phyloP scores from a whole-genome alignment of 192 early-diverging fungal species.

The Coemansia pectinata region DNA sequence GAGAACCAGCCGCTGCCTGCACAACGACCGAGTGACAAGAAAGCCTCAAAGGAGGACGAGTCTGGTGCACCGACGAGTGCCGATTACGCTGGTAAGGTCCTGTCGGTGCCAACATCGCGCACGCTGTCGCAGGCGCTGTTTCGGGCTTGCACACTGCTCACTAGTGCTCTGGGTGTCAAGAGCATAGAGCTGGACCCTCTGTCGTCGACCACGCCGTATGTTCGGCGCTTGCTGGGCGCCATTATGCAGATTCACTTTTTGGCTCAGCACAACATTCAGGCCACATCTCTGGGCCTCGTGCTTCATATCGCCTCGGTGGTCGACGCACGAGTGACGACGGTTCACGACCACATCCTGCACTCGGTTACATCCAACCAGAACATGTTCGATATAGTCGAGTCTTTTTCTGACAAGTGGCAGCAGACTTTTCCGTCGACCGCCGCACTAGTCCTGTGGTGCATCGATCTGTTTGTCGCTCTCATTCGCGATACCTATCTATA shows the following conservation, averaged over 20 bases:
- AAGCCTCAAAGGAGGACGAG: not conserved
- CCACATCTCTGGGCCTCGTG: slow-evolving; percentile 47
- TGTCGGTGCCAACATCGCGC: slow-evolving; percentile 35
- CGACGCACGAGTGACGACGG: slow-evolving; percentile 41
- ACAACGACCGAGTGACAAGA: not conserved
- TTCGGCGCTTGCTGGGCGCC: slow-evolving; percentile 48
- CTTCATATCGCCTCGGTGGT: slow-evolving; percentile 45
- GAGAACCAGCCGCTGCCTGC: slow-evolving; percentile 36
- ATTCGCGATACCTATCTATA: slow-evolving; percentile 52
- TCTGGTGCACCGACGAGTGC: not conserved
- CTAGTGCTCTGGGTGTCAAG: slow-evolving; percentile 25
- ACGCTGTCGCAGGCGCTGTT: slow-evolving; percentile 46
- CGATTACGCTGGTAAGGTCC: not conserved
- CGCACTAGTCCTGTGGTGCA: slow-evolving; percentile 53
- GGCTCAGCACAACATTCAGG: slow-evolving; percentile 53
- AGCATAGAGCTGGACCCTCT: slow-evolving; percentile 47
- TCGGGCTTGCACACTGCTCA: slow-evolving; percentile 41
- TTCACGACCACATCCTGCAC: slow-evolving; percentile 44
- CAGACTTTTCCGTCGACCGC: slow-evolving; percentile 33
- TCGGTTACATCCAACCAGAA: slow-evolving; percentile 7
- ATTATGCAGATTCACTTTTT: slow-evolving; percentile 51
- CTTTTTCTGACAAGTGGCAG: slow-evolving; percentile 41
- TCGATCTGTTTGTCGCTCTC: slow-evolving; percentile 49
- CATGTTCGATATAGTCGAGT: slow-evolving; percentile 14
- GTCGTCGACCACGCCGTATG: slow-evolving; percentile 39